Base-by-base conservation (phyloP, 129 eudicot genomes). In the Deinandra increscens region DNA sequence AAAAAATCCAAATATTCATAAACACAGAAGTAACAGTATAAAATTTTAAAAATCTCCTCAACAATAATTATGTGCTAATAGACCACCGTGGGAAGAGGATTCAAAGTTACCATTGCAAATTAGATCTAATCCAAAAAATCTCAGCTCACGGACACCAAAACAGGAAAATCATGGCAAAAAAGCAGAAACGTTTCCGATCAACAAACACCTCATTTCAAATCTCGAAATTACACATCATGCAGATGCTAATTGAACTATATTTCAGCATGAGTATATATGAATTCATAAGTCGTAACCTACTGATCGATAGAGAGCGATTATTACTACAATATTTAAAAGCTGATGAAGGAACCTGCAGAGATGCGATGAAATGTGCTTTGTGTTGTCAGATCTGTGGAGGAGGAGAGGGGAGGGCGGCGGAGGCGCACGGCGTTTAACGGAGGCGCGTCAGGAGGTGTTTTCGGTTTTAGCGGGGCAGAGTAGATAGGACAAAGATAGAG, bases 81-180 rank as follows among this genome's bases (percentile, higher is more conserved):
- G 17, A 8, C 19, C 19, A 22, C 68, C 13, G 59, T 45, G 68
- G 37, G 43, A 20, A 72, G 63, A n/a, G n/a, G 7, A 39, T 64
- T 37, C 34, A 74, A 64, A 74, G 17, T 18, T 74, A 65, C 50
- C 54, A 31, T 41, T 37, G 20, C 66, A 71, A 56, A 70, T 61
- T 84, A 75, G 85, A 81, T 84, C 68, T 55, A 61, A 73, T 9
- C 48, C 63, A 17, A 50, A 49, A 34, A 73, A 50, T 29, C 63
- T 36, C 46, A 62, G 70, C 63, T 72, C 37, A 15, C 43, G n/a
- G 37, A 45, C 69, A 46, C n/a, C 44, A 44, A 72, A 72, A 43
- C 13, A 14, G 38, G 39, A 64, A 23, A 19, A 29, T 46, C 31
- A 15, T 49, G 8, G 60, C 56, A 60, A 22, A 54, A 54, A 36